Evolutionary conservation across 2,329 filamentous ascomycete species (phyloP).

Genomic region (Plectosphaerella sp.): DNA sequence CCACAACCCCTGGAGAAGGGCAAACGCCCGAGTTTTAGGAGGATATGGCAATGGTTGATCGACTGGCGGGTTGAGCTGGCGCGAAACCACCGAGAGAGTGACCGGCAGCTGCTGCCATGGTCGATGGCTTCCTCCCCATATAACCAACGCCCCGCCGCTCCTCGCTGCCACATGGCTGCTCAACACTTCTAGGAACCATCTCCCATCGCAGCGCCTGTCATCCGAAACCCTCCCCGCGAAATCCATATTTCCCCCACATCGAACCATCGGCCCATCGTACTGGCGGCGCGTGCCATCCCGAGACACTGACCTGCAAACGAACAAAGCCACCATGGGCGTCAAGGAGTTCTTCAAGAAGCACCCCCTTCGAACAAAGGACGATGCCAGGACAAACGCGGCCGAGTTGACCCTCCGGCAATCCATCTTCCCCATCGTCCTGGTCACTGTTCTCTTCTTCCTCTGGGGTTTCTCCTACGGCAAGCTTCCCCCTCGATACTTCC

Average conservation of each 20-base stretch:
- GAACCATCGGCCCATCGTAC: too few species aligned
- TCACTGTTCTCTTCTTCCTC: constrained; percentile 45
- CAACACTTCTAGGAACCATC: too few species aligned
- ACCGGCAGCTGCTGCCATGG: not conserved
- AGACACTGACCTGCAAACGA: not conserved
- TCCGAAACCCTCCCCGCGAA: too few species aligned
- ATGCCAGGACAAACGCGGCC: constrained; percentile 34
- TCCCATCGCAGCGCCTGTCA: too few species aligned
- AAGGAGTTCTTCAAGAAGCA: constrained; percentile 39
- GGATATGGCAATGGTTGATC: not conserved
- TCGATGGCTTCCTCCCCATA: not conserved
- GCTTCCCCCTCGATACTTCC: not conserved
- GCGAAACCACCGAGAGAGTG: constrained; percentile 9
- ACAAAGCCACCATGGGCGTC: constrained; percentile 30
- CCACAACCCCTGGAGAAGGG: too few species aligned
- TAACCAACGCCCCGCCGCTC: not conserved
- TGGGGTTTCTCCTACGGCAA: constrained; percentile 41
- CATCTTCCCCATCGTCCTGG: constrained; percentile 60
- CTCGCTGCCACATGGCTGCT: not conserved
- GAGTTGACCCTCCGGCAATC: constrained; percentile 64
- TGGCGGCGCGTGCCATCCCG: too few species aligned
- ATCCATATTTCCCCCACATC: too few species aligned
- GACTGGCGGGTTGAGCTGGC: not conserved
- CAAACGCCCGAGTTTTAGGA: not conserved
- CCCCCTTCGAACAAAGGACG: constrained; percentile 38